Evolutionary conservation across 176 grass and related monocot species (phyloP).

Genomic region (Ananas comosus): DNA sequence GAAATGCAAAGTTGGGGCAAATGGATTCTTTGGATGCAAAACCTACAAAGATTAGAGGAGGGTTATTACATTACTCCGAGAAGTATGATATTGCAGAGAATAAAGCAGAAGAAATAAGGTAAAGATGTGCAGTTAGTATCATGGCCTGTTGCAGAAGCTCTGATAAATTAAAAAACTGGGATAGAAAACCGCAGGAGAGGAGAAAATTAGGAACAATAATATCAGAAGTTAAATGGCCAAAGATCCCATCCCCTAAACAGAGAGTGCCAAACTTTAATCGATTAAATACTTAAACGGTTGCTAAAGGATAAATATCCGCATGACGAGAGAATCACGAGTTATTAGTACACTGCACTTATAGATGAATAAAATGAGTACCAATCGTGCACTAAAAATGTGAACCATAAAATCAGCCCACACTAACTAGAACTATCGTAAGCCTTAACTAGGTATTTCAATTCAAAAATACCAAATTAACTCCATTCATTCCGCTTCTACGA

Average conservation of each 20-base stretch:
- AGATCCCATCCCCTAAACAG: not conserved
- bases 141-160: no score
- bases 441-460: no score
- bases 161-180: not conserved
- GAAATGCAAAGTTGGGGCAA: conserved; percentile 94
- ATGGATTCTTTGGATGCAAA: conserved; percentile 97
- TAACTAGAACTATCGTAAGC: no score
- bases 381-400: no score
- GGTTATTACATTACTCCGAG: not conserved
- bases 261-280: no score
- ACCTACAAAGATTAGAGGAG: conserved; percentile 45
- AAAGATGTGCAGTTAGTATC: not conserved
- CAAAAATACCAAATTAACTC: no score
- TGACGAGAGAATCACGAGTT: no score
- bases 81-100: not conserved
- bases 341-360: no score
- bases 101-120: not conserved
- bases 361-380: no score
- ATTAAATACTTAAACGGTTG: no score
- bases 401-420: no score
- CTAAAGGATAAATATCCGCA: not conserved
- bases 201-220: not conserved
- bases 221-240: not conserved
- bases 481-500: no score
- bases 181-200: not conserved